These are phyloP conservation scores for Neckera pumila DNA, from an alignment of 225 moss, liverwort and hornwort species.

Conservation along the genomic window DNA sequence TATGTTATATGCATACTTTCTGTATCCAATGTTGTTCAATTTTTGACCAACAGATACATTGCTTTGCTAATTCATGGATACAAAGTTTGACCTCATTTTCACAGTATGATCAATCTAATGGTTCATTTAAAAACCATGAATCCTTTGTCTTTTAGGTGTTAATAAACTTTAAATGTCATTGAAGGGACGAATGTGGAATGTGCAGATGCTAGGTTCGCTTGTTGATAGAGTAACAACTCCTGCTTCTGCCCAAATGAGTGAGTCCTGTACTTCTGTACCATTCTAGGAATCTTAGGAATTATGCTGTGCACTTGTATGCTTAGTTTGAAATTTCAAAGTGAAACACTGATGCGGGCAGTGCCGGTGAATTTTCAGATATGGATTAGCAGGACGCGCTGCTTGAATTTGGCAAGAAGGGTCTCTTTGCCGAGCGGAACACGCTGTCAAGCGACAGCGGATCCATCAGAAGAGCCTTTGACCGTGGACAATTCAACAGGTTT, in stretches of 20 bases:
- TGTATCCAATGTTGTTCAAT: neutral
- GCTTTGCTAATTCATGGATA: neutral
- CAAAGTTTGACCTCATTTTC: neutral
- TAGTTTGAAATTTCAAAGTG: neutral
- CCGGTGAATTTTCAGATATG: slow-evolving; percentile 5
- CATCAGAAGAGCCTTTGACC: slow-evolving; percentile 31
- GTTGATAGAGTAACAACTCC: neutral
- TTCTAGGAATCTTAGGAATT: neutral
- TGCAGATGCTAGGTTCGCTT: neutral
- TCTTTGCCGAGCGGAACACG: slow-evolving; percentile 1
- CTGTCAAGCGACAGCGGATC: slow-evolving; percentile 28
- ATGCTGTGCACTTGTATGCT: neutral
- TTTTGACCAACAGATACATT: neutral
- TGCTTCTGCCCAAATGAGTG: neutral
- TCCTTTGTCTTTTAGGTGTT: neutral
- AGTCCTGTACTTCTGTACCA: neutral
- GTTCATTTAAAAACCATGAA: neutral
- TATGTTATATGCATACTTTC: neutral
- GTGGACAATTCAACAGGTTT: slow-evolving; percentile 92
- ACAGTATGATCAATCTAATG: neutral
- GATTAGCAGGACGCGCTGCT: slow-evolving; percentile 10
- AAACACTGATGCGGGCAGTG: neutral
- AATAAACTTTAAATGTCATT: neutral
- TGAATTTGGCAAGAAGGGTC: neutral
- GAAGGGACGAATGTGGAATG: neutral